These are phyloP conservation scores for Globisporangium cystogenes DNA, from an alignment of 352 stramenopile genomes.

Conservation along the genomic window DNA sequence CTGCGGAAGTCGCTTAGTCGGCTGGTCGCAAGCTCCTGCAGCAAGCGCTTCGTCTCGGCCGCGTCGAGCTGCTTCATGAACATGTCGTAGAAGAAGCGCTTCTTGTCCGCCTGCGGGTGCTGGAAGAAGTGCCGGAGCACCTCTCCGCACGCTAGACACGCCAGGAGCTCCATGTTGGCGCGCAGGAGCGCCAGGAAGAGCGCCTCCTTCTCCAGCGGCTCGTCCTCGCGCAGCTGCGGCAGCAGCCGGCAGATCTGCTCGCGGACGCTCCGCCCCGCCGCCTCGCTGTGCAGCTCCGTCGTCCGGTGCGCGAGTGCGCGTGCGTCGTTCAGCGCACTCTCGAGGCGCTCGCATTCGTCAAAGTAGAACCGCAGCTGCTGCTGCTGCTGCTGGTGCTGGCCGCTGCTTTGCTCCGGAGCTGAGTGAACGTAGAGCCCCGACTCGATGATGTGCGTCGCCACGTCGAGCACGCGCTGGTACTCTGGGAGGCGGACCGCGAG, in stretches of 20 bases:
- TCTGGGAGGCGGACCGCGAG: slow-evolving; percentile 42
- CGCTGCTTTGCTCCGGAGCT: too few species aligned
- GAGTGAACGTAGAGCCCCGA: slow-evolving; percentile 37
- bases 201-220: slow-evolving; percentile 26
- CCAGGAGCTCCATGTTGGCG: slow-evolving; percentile 23
- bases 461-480: slow-evolving; percentile 56
- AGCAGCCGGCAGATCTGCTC: slow-evolving; percentile 32
- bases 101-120: slow-evolving; percentile 10
- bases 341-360: slow-evolving; percentile 27
- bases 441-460: slow-evolving; percentile 46
- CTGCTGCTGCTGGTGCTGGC: too few species aligned
- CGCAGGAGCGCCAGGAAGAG: slow-evolving; percentile 33
- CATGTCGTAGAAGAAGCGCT: slow-evolving; percentile 29
- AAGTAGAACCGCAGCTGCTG: slow-evolving; percentile 36
- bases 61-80: slow-evolving; percentile 23
- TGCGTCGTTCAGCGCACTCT: slow-evolving; percentile 10
- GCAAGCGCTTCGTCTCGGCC: slow-evolving; percentile 18
- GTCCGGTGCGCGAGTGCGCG: neutral
- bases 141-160: slow-evolving; percentile 22
- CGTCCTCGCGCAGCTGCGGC: slow-evolving; percentile 17
- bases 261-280: slow-evolving; percentile 5
- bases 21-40: slow-evolving; percentile 22
- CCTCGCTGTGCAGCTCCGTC: neutral
- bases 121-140: slow-evolving; percentile 33
- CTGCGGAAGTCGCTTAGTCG: slow-evolving; percentile 27